Evolutionary conservation across 306 rosid genomes (phyloP), one percentile per base, ranked within the genome.

Genomic region (Cicer judaicum): DNA sequence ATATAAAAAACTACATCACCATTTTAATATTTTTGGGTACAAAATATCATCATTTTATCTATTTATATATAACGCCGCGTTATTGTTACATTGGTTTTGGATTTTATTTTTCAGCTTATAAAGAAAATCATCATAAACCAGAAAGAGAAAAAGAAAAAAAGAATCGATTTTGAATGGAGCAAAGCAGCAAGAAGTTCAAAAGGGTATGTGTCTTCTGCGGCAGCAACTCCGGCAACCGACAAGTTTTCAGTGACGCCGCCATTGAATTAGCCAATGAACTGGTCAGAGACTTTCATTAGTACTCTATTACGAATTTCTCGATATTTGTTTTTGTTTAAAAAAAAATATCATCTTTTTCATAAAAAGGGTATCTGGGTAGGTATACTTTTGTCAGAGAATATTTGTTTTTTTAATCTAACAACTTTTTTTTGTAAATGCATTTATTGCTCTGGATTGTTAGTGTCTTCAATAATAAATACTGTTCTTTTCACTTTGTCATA

Each of bases 141-240:
- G 10, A 9, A 0, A 64, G 10, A 38, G 41, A 61, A 36, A 54
- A 10, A 56, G 7, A 43, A 24, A 57, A 59, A 64, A 63, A 73
- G 29, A 24, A 60, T n/a, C 71, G 34, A 77, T 66, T 64, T 82
- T 78, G 55, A 85, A 92, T 92, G 96, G 98, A 87, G 85, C 85
- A 86, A 68, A 78, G 72, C 42, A 86, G 91, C 91, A 86, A 89
- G 88, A 86, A 83, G 74, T 92, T 92, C 87, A 83, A 49, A 62
- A 92, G 79, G 88, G 79, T 92, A 18, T 92, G 96, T 67, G 98
- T 92, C 68, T 92, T 88, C 79, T 92, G 96, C 70, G 98, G 98
- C 79, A 92, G 98, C 87, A 88, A 87, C 84, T 80, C 90, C 62
- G 96, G 96, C 78, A 78, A 83, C 78, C 83, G 93, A 36, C 79